Base-by-base conservation (phyloP, 495 filamentous ascomycete genomes). In the Thozetella sp. region DNA sequence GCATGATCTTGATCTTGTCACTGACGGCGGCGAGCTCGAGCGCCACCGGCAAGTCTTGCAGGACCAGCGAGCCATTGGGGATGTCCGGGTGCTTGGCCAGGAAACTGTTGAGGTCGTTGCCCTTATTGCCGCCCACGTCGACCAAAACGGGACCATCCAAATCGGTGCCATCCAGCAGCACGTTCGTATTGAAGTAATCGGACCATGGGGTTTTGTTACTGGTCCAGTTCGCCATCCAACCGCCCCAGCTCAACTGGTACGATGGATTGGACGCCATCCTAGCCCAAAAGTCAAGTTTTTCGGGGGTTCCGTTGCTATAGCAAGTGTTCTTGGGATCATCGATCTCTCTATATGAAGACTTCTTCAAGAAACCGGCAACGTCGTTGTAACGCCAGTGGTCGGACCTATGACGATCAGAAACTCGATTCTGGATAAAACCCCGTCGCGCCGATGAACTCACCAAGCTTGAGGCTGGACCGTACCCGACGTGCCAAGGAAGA, bases 91-190 rank as follows among this genome's bases (percentile, higher is more conserved):
- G 70, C 37, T 70, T 74, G 1, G 52, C 56, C 3, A 69, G 46
- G 30, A 80, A 64, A 11, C 46, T 62, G n/a, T 58, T 51, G 19
- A 79, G 53, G 54, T 78, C 74, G 50, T 74, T 63, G 15, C 79
- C 79, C 1, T 66, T 63, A 24, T 74, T 70, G 2, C 77, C 79
- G n/a, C 73, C 77, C 1, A 81, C 62, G 52, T 81, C 77, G 15
- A 81, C 74, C 4, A 80, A n/a, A 12, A 80, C 40, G 11, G 68
- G 58, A 25, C 25, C 23, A 20, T 58, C 56, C 11, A 63, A 25
- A 51, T 71, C 66, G 3, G 68, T 66, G 0, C 65, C 68, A 12
- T 59, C 40, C 4, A 71, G 19, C 3, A 71, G 55, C 2, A 58
- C 30, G 12, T 19, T 40, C 4, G 68, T 71, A 40, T 68, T 63